Conservation (phyloP, 805 yeast species). For the Diddensiella santjacobensis region DNA sequence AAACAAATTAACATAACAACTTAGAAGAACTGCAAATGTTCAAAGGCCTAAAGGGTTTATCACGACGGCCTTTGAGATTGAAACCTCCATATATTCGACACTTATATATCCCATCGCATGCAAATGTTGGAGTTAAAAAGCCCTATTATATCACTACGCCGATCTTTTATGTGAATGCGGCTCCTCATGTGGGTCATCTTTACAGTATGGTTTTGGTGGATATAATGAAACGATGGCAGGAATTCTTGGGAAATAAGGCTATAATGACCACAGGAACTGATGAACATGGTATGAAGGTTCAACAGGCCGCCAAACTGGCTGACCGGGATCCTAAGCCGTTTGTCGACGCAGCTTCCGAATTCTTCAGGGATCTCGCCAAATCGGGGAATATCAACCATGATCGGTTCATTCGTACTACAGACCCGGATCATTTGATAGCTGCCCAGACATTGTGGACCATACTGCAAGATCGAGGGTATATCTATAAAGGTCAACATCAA, state of each 20-base stretch:
- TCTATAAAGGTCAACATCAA: slow-evolving; percentile 76
- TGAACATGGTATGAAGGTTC: slow-evolving; percentile 94
- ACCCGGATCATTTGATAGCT: slow-evolving; percentile 63
- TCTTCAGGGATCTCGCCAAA: slow-evolving; percentile 63
- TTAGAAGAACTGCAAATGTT: too few species aligned
- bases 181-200: slow-evolving; percentile 91
- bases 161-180: slow-evolving; percentile 92
- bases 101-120: neutral
- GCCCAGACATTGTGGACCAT: slow-evolving; percentile 68
- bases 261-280: slow-evolving; percentile 86
- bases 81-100: too few species aligned
- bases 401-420: slow-evolving; percentile 89
- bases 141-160: slow-evolving; percentile 74
- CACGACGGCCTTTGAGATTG: too few species aligned
- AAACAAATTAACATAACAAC: too few species aligned
- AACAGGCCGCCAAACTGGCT: slow-evolving; percentile 66
- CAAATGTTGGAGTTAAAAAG: slow-evolving; percentile 14
- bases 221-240: slow-evolving; percentile 69
- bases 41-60: neutral
- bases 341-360: slow-evolving; percentile 64
- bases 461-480: slow-evolving; percentile 56
- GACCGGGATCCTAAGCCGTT: slow-evolving; percentile 57
- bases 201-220: slow-evolving; percentile 86
- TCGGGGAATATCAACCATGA: slow-evolving; percentile 56
- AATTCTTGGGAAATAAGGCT: slow-evolving; percentile 28